Evolutionary conservation across 2,329 filamentous ascomycete species (phyloP).

Genomic region (Exophiala alcalophila): DNA sequence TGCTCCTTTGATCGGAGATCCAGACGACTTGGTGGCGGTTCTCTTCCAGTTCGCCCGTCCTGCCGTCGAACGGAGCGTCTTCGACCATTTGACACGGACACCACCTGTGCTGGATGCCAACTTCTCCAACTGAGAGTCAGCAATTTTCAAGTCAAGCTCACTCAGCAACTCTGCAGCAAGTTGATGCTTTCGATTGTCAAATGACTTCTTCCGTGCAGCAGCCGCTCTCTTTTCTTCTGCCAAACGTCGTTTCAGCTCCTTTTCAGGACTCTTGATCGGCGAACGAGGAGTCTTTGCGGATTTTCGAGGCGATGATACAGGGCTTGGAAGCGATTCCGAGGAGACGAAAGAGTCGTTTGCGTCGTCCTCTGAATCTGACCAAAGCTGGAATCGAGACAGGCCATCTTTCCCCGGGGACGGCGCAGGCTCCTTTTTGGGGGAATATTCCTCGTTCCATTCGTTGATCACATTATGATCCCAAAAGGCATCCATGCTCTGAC

Average conservation of each 20-base stretch:
- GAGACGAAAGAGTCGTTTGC: slow-evolving; percentile 24
- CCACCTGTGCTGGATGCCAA: slow-evolving; percentile 55
- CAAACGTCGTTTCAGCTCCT: slow-evolving; percentile 25
- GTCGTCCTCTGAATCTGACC: slow-evolving; percentile 40
- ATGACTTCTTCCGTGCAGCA: slow-evolving; percentile 47
- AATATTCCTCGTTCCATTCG: slow-evolving; percentile 55
- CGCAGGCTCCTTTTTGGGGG: slow-evolving; percentile 45
- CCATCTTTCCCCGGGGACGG: slow-evolving; percentile 26
- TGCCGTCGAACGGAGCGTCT: slow-evolving; percentile 61
- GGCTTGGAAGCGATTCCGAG: slow-evolving; percentile 31
- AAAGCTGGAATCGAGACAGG: slow-evolving; percentile 32
- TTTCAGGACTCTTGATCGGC: slow-evolving; percentile 29
- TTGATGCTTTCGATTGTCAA: slow-evolving; percentile 52
- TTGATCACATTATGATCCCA: slow-evolving; percentile 53
- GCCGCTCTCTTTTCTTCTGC: slow-evolving; percentile 38
- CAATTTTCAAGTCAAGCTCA: slow-evolving; percentile 54
- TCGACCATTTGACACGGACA: slow-evolving; percentile 59
- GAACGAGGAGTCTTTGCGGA: too few species aligned
- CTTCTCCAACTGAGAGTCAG: slow-evolving; percentile 46
- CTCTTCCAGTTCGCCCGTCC: slow-evolving; percentile 68
- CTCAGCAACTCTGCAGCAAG: slow-evolving; percentile 55
- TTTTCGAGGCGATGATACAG: slow-evolving; percentile 27
- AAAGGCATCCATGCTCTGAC: slow-evolving; percentile 53
- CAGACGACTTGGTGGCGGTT: slow-evolving; percentile 48
- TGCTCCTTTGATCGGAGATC: slow-evolving; percentile 26